Evolutionary conservation across 345 rosid genomes (phyloP), one percentile per base, ranked within the genome.

Genomic region (Moricandia arvensis): DNA sequence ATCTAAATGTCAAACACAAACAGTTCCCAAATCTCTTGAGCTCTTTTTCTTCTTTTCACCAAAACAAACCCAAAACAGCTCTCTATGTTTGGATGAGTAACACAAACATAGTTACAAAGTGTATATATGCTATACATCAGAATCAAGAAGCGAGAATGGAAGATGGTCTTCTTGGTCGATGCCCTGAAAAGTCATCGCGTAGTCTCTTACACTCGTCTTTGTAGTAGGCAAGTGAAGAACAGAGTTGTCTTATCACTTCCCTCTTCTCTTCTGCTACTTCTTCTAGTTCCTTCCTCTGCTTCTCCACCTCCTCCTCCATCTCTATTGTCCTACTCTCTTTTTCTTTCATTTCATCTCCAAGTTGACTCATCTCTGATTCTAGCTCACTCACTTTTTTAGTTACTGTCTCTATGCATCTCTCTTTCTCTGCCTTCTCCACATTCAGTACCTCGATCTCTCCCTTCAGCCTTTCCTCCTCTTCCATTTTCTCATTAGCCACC

Each of bases 191-290:
- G n/a, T 87, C 89, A 60, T 35, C 59, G 4, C 87, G 86, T n/a
- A 90, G 91, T 17, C 49, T 67, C 67, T 79, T 63, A 66, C 83
- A 87, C n/a, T 84, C 78, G 12, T 78, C 83, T 74, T 83, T 84
- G 69, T 82, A 86, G 76, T 89, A 81, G 75, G 86, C 94, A 11
- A 91, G 73, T 4, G 94, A 85, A 79, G 86, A 87, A 75, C 97
- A 89, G 1, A 91, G 87, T 60, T 91, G 97, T 68, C 97, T 73
- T 58, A 89, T 89, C 33, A 85, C 97, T 80, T 89, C 93, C 64
- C 93, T 79, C 75, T 90, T 90, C 83, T 83, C 86, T 74, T 90
- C 93, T 11, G 87, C 93, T 69, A 87, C 80, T 77, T 87, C 93
- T 70, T 78, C 38, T 18, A 90, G 78, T 45, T 80, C 4, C 18